Evolutionary conservation across 2,329 filamentous ascomycete species (phyloP).

Genomic region (Chaetomium sp.): DNA sequence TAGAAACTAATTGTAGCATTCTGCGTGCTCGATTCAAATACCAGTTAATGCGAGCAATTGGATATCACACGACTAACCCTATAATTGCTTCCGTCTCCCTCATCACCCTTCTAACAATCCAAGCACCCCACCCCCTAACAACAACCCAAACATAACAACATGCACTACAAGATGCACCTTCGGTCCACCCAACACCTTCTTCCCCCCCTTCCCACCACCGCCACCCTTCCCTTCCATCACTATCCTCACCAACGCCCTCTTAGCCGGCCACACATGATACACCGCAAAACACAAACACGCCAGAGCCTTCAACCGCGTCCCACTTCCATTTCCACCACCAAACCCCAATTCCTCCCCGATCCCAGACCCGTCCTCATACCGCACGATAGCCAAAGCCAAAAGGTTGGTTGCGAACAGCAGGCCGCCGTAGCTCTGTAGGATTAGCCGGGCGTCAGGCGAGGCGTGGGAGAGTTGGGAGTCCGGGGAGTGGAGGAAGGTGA

Average conservation of each 20-base stretch:
- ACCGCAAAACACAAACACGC: conserved; percentile 37
- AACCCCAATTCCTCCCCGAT: neutral
- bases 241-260: conserved; percentile 36
- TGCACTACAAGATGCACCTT: conserved; percentile 40
- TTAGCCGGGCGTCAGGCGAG: conserved; percentile 34
- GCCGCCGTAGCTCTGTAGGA: conserved; percentile 43
- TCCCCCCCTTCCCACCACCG: conserved; percentile 16
- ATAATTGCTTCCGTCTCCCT: neutral
- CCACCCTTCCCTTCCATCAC: neutral
- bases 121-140: neutral
- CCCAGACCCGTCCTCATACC: neutral
- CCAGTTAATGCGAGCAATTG: neutral
- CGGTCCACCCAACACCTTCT: conserved; percentile 39
- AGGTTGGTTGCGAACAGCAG: conserved; percentile 40
- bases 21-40: neutral
- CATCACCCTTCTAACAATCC: neutral
- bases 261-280: conserved; percentile 44
- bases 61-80: neutral
- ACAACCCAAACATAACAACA: conserved; percentile 14
- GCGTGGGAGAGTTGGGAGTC: conserved; percentile 37
- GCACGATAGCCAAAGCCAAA: conserved; percentile 17
- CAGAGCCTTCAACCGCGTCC: conserved; percentile 20
- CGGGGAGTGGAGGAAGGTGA: conserved; percentile 40
- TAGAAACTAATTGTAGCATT: conserved; percentile 28
- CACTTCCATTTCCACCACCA: too few species aligned